Evolutionary conservation across 352 stramenopile species (phyloP), one percentile per base, ranked within the genome.

Genomic region (Blastocystis sp.): DNA sequence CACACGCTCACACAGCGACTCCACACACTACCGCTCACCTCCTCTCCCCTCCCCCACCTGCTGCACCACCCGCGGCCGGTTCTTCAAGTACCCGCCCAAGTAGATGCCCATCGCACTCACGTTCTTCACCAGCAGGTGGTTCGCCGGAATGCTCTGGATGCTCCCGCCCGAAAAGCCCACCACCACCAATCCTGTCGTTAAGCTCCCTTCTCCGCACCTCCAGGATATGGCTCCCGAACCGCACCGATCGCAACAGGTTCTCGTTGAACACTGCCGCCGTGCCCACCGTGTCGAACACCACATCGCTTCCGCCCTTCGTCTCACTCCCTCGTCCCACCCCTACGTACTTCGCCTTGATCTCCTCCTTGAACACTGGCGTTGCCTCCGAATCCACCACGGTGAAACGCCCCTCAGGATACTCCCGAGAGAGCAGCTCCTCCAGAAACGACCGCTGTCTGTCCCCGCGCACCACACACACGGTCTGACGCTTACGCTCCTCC

Each of bases 21-120:
- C 45, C 2, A 77, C 34, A 59, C 66, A 61, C 66, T 77, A 77
- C 41, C 11, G 28, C 45, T 19, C 66, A 56, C 34, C n/a, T 43
- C 23, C 19, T 21, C 10, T 40, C 4, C n/a, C 41, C 53, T 23
- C 28, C 5, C 9, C 19, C 23, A 77, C 66, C 52, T 77, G 19
- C n/a, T 77, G n/a, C 19, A 77, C 66, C 9, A 53, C 21, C 0
- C 21, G n/a, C 19, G 66, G 66, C 19, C 34, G n/a, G 19, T 77
- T 77, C 66, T 77, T 77, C 38, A 77, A 77, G 0, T 77, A 77
- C 21, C 66, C 66, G 53, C 66, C 66, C n/a, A 77, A 60, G 60
- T 77, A 77, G n/a, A 77, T 41, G 53, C 66, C 66, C 2, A 77
- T 7, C 34, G 52, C 66, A 60, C 66, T 77, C 9, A 53, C 34